Evolutionary conservation across 208 protist genomes (phyloP).

Genomic region (Porcisia hertigi): DNA sequence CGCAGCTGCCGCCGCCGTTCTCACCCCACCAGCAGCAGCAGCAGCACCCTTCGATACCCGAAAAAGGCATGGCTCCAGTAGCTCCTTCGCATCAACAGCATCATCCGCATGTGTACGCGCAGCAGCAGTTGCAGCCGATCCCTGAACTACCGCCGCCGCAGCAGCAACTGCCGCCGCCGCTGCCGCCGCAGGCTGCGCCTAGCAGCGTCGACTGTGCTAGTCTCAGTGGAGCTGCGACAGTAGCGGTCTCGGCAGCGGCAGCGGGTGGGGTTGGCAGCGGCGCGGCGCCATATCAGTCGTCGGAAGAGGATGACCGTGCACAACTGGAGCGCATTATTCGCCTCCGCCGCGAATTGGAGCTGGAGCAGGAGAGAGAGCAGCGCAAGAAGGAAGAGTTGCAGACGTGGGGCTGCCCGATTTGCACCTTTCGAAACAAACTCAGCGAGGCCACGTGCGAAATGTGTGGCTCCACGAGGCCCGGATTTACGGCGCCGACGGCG

Average conservation of each 20-base stretch:
- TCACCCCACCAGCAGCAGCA: constrained; percentile 6
- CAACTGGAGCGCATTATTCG: constrained; percentile 87
- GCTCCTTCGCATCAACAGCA: constrained; percentile 6
- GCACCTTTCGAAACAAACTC: constrained; percentile 80
- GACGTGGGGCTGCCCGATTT: constrained; percentile 76
- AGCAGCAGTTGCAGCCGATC: background rate
- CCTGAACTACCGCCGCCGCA: constrained; percentile 2
- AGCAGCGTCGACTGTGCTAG: constrained; percentile 1
- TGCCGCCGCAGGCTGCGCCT: background rate
- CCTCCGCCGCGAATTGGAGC: constrained; percentile 77
- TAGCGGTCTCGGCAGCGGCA: background rate
- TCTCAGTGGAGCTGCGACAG: constrained; percentile 5
- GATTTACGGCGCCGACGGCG: constrained; percentile 29
- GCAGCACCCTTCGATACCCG: background rate
- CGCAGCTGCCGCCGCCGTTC: constrained; percentile 13
- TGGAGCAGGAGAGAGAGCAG: constrained; percentile 72
- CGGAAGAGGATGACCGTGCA: constrained; percentile 70
- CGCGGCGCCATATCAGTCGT: constrained; percentile 5
- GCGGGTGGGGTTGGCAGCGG: background rate
- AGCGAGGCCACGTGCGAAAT: constrained; percentile 55
- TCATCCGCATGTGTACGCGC: constrained; percentile 11
- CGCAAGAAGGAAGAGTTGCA: constrained; percentile 62
- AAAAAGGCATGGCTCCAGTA: background rate
- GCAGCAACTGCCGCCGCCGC: too few relatives aligned
- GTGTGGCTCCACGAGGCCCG: constrained; percentile 57